These are phyloP conservation scores for Xylaria bambusicola DNA, from an alignment of 495 filamentous ascomycete genomes.

Conservation along the genomic window DNA sequence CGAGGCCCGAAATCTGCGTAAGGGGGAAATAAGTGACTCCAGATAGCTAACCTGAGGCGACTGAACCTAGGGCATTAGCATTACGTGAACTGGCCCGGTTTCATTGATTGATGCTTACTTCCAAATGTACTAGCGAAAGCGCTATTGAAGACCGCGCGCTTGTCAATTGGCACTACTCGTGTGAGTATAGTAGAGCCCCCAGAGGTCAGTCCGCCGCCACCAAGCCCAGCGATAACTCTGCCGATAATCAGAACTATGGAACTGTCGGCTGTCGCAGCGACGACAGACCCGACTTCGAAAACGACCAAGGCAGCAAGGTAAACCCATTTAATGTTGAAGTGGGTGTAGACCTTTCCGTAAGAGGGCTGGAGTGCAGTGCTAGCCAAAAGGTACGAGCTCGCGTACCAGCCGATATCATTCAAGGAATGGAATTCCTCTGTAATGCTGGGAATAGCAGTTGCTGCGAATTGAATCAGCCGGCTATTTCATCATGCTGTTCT, in stretches of 20 bases:
- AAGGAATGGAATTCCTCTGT: constrained; percentile 38
- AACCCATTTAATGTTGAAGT: constrained; percentile 39
- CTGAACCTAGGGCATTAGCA: not conserved
- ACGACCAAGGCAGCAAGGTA: constrained; percentile 35
- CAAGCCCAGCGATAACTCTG: constrained; percentile 50
- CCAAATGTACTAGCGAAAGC: constrained; percentile 49
- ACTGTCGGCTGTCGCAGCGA: constrained; percentile 49
- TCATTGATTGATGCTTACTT: not conserved
- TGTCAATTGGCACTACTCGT: constrained; percentile 56
- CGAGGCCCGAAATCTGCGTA: no score
- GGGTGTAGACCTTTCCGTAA: constrained; percentile 30
- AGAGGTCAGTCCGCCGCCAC: constrained; percentile 31
- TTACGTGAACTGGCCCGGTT: not conserved
- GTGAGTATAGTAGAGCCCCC: constrained; percentile 11
- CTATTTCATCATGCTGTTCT: not conserved
- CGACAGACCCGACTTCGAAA: constrained; percentile 45
- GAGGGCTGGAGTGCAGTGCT: not conserved
- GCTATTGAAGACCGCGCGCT: constrained; percentile 52
- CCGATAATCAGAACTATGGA: constrained; percentile 50
- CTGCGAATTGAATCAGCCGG: not conserved
- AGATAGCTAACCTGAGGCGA: no score
- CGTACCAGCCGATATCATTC: constrained; percentile 45
- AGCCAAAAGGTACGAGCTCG: constrained; percentile 47
- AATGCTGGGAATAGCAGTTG: constrained; percentile 45
- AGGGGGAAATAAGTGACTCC: no score